Evolutionary conservation across 129 eudicot genomes (phyloP), one percentile per base, ranked within the genome.

Genomic region (Flaveria bidentis): DNA sequence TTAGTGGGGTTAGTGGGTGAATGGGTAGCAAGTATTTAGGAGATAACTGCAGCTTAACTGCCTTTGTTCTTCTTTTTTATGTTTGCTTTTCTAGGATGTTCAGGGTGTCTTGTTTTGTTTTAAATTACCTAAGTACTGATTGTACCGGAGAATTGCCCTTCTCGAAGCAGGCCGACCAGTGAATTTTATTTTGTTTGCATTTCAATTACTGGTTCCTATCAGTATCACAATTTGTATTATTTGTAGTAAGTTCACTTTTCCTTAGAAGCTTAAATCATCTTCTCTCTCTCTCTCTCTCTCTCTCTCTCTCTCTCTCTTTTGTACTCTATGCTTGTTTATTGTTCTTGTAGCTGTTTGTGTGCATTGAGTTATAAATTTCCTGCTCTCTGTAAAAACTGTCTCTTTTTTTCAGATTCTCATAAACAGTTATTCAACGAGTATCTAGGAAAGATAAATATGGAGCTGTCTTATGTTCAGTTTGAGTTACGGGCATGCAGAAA

Each of bases 401-500:
- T 66, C 14, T n/a, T 60, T 5, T 53, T 68, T 77, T 57, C 86
- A 93, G 92, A 81, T 74, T 51, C 83, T 58, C 73, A 85, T 74
- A 82, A 80, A 69, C 76, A 81, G 46, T n/a, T 85, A 57, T 87
- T 93, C 61, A 89, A 93, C 65, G 91, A 93, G 15, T 93, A 82
- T 82, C 87, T 93, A 1, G 66, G 84, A 22, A 85, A 85, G 83
- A 93, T 93, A 67, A 90, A 90, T 66, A 78, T 81, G 78, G 92
- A 86, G 77, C 90, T 93, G 9, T 78, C 91, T 17, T 93, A 79
- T 61, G 90, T 91, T 50, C 98, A 91, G 73, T 82, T 91, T 72
- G 98, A 93, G 82, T 47, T 91, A 65, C 83, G 97, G 49, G 96
- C 91, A 5, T 93, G 90, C 69, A 85, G 89, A 78, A 91, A 91